These are phyloP conservation scores for Atkinsonella hypoxylon DNA, from an alignment of 2,329 filamentous ascomycete species.

Conservation along the genomic window DNA sequence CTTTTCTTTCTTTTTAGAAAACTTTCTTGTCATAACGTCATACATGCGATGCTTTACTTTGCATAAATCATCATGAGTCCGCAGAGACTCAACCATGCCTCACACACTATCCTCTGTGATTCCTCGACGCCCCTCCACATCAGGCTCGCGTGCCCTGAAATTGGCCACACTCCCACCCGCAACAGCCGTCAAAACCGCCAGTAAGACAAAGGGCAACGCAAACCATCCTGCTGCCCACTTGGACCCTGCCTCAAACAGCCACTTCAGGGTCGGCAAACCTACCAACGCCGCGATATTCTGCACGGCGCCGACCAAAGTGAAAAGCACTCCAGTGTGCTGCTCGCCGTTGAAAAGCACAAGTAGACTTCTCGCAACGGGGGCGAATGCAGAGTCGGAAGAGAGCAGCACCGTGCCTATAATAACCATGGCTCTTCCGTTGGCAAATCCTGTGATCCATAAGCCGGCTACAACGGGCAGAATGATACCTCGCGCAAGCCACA, in stretches of 20 bases:
- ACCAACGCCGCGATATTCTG: neutral
- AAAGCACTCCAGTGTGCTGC: constrained; percentile 1
- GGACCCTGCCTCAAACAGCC: neutral
- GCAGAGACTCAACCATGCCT: neutral
- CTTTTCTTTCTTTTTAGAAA: too few relatives aligned
- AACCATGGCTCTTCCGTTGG: constrained; percentile 1
- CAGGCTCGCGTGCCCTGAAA: neutral
- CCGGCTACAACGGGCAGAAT: neutral
- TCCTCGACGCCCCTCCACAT: neutral
- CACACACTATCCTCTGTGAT: neutral
- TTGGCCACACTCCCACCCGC: neutral
- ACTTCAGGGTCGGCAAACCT: neutral
- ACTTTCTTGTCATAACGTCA: too few relatives aligned
- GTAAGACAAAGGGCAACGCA: constrained; percentile 1
- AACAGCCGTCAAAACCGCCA: neutral
- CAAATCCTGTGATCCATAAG: neutral
- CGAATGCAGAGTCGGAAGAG: neutral
- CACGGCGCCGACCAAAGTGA: neutral
- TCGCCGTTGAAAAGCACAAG: constrained; percentile 2
- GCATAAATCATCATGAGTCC: too few relatives aligned
- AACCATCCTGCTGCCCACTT: neutral
- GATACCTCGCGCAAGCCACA: constrained; percentile 3
- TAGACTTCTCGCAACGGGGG: constrained; percentile 1
- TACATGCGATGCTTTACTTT: too few relatives aligned
- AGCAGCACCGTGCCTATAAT: constrained; percentile 4